Base-by-base conservation (phyloP, 2,329 filamentous ascomycete species). In the Phoma herbarum region DNA sequence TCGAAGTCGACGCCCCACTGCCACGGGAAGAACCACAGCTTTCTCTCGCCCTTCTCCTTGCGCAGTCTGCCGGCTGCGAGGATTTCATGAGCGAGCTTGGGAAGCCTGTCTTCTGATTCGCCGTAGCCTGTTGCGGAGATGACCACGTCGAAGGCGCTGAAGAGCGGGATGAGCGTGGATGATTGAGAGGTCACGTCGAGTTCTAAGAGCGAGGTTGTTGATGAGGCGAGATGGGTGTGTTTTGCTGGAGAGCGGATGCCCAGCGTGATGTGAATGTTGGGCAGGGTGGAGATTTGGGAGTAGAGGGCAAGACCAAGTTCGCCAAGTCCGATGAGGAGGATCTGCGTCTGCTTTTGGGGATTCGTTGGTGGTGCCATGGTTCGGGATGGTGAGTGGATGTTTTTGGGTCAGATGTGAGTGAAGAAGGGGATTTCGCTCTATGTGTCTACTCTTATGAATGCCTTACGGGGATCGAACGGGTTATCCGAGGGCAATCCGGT, bases 1-100 rank as follows among this genome's bases (percentile, higher is more conserved):
- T 91, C 88, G 74, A 91, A 92, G 69, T 92, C 87, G 23, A 90
- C 85, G 0, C 89, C 89, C 71, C 88, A 91, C 72, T 92, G 89
- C 89, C 89, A 92, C 0, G 89, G 89, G 18, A 91, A 82, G 68
- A 83, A 91, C 69, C 72, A 72, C 2, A 56, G 14, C 28, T 14
- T 28, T 7, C 28, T 14, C 2, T 49, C 16, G 1, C 45, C 45
- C 1, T 41, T 20, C 25, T 29, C 4, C 5, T 35, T 20, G 5
- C 52, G 16, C 28, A 44, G 22, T 12, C 4, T 20, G 0, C 77
- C 74, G 0, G 84, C 86, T 11, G 75, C 71, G 0, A 91, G 74
- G 0, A 82, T 84, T 0, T 88, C 87, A 11, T 78, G 68, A 0
- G 84, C 75, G 18, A 91, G 76, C 65, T 88, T 89, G 1, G 80